Evolutionary conservation across 176 grass and related monocot species (phyloP).

Genomic region (Ensete ventricosum): DNA sequence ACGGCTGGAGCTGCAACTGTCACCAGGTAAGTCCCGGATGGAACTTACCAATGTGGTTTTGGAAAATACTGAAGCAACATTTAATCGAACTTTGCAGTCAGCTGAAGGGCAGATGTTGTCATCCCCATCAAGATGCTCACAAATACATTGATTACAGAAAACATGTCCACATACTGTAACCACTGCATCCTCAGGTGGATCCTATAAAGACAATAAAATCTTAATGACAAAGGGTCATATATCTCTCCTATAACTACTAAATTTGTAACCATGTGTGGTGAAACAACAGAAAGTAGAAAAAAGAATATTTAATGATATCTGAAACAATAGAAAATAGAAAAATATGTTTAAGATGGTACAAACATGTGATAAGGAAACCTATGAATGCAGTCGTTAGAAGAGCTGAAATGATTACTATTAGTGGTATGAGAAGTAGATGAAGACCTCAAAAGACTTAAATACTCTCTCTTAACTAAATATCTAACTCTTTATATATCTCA

Average conservation of each 20-base stretch:
- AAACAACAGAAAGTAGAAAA: neutral
- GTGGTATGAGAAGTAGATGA: too few species aligned
- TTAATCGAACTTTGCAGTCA: slow-evolving; percentile 54
- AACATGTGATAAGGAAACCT: too few species aligned
- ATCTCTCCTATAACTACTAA: neutral
- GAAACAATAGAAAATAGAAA: too few species aligned
- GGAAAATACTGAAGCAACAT: slow-evolving; percentile 67
- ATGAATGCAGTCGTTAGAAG: too few species aligned
- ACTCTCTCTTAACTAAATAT: too few species aligned
- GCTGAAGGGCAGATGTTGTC: slow-evolving; percentile 63
- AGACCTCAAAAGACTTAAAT: too few species aligned
- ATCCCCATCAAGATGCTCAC: slow-evolving; percentile 74
- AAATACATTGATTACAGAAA: slow-evolving; percentile 94
- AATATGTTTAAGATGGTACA: too few species aligned
- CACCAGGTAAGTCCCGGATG: slow-evolving; percentile 35
- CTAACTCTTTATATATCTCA: too few species aligned
- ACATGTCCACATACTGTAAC: slow-evolving; percentile 84
- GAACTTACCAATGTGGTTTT: slow-evolving; percentile 64
- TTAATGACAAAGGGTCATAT: neutral
- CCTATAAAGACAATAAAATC: slow-evolving; percentile 27
- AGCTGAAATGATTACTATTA: too few species aligned
- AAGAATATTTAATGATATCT: too few species aligned
- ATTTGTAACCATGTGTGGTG: neutral
- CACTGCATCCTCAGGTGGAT: slow-evolving; percentile 92
- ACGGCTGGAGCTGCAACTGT: slow-evolving; percentile 26